phyloP scores from a whole-genome alignment of 805 yeast genomes.

The Priceomyces fermenticarens region DNA sequence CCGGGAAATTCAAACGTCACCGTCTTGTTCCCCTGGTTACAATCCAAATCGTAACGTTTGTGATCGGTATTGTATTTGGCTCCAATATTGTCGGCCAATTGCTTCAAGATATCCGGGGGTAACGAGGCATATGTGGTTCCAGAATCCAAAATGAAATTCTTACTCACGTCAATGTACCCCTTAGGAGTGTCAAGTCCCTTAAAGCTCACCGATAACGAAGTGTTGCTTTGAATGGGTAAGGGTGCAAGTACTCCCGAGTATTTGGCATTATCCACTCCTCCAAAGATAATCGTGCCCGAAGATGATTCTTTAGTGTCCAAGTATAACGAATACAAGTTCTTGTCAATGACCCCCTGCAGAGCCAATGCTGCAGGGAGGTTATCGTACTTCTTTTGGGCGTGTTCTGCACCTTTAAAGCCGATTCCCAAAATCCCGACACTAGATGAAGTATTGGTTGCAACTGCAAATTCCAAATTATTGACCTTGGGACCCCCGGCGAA shows the following conservation, averaged over 20 bases:
- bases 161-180: not conserved
- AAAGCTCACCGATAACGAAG: not conserved
- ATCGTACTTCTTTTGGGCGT: slow-evolving; percentile 26
- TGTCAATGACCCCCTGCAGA: slow-evolving; percentile 29
- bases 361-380: slow-evolving; percentile 36
- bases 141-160: slow-evolving; percentile 6
- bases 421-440: slow-evolving; percentile 71
- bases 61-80: slow-evolving; percentile 26
- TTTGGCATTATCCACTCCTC: slow-evolving; percentile 43
- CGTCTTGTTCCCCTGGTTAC: slow-evolving; percentile 14
- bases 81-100: slow-evolving; percentile 22
- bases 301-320: slow-evolving; percentile 22
- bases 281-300: slow-evolving; percentile 37
- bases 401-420: slow-evolving; percentile 50
- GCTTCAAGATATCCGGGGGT: slow-evolving; percentile 29
- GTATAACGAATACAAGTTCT: slow-evolving; percentile 34
- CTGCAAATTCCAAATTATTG: slow-evolving; percentile 61
- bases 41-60: slow-evolving; percentile 11
- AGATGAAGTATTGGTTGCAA: slow-evolving; percentile 64
- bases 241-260: slow-evolving; percentile 20
- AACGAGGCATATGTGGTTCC: slow-evolving; percentile 46
- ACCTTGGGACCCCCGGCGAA: slow-evolving; percentile 44
- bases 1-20: slow-evolving; percentile 22
- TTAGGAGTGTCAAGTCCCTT: not conserved
- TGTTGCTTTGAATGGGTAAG: slow-evolving; percentile 18